A percentile compares a stretch with the other conserved stretches of the same genome.
Evolutionary conservation across 1,139 yeast genomes (phyloP).

Genomic region (Pichia sp.): DNA sequence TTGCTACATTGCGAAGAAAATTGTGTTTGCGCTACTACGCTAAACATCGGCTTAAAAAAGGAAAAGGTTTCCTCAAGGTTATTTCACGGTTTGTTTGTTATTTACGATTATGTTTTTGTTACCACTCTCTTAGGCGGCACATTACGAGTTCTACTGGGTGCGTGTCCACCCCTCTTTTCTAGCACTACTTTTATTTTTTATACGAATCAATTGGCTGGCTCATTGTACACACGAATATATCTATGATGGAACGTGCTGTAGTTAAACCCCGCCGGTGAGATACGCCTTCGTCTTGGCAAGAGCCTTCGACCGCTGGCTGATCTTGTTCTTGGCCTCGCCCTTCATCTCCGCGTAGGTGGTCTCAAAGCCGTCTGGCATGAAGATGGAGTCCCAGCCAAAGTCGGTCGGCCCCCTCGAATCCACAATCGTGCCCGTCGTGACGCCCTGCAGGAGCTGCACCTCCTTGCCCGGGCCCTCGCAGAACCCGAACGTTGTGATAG

Average conservation of each 20-base stretch:
- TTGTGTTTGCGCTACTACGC: slow-evolving; percentile 8
- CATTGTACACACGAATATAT: slow-evolving; percentile 2
- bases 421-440: slow-evolving; percentile 77
- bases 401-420: slow-evolving; percentile 67
- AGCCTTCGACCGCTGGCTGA: slow-evolving; percentile 86
- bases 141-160: not conserved
- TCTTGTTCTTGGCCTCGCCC: slow-evolving; percentile 64
- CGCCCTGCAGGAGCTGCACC: slow-evolving; percentile 77
- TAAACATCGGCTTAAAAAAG: not conserved
- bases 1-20: slow-evolving; percentile 23
- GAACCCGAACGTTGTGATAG: slow-evolving; percentile 90
- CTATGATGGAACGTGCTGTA: not conserved
- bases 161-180: not conserved
- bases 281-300: slow-evolving; percentile 63
- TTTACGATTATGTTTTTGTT: not conserved
- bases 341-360: slow-evolving; percentile 93
- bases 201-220: not conserved
- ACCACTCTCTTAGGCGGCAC: not conserved
- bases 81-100: not conserved
- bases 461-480: slow-evolving; percentile 75
- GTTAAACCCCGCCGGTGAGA: slow-evolving; percentile 32
- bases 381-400: slow-evolving; percentile 95
- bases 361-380: slow-evolving; percentile 67
- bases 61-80: not conserved
- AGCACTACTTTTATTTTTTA: not conserved